phyloP scores from a whole-genome alignment of 2,329 filamentous ascomycete genomes.

The Venturia oleaginea region DNA sequence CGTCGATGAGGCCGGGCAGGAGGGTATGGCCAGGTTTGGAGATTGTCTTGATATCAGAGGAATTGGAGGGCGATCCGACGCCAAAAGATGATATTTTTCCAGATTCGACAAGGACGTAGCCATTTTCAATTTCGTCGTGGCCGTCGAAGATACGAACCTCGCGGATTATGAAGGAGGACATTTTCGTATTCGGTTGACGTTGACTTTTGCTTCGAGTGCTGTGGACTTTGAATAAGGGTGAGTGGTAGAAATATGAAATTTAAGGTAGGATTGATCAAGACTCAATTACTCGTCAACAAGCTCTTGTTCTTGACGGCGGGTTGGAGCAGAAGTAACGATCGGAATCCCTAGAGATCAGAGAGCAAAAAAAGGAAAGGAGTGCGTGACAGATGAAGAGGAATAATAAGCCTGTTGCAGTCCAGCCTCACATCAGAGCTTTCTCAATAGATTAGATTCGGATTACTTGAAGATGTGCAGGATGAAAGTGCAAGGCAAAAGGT shows the following conservation, averaged over 20 bases:
- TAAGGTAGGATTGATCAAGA: too few relatives aligned
- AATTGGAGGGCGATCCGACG: neutral
- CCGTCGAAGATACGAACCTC: conserved; percentile 41
- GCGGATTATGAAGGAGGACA: conserved; percentile 27
- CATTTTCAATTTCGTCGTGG: conserved; percentile 31
- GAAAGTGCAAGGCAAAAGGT: neutral
- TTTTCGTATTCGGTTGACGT: neutral
- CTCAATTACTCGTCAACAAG: too few relatives aligned
- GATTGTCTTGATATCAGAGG: conserved; percentile 21
- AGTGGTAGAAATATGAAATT: neutral
- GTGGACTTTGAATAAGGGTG: neutral
- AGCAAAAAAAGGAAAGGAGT: too few relatives aligned
- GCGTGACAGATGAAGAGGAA: too few relatives aligned
- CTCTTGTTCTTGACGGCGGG: too few relatives aligned
- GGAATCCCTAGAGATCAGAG: too few relatives aligned
- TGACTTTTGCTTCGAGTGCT: neutral
- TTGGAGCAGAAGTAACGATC: too few relatives aligned
- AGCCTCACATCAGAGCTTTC: too few relatives aligned
- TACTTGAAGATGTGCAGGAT: neutral
- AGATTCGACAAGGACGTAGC: conserved; percentile 33
- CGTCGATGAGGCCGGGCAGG: conserved; percentile 43
- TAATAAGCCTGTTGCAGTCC: too few relatives aligned
- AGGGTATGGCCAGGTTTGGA: conserved; percentile 39
- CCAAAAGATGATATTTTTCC: conserved; percentile 29
- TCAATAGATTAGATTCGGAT: too few relatives aligned